Conservation (phyloP, 179 eudicot species). For the Kewa caespitosa region DNA sequence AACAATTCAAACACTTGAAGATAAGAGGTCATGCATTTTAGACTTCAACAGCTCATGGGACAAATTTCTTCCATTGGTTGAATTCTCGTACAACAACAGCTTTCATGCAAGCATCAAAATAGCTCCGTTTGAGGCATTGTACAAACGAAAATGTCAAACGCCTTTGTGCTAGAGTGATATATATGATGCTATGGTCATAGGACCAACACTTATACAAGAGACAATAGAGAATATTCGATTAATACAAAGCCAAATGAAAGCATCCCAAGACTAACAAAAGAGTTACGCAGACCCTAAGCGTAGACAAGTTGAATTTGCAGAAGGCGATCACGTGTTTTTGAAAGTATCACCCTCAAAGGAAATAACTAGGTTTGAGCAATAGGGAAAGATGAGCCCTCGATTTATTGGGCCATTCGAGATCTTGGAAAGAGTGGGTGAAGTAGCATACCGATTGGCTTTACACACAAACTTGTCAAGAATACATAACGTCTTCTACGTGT, state of each 20-base stretch:
- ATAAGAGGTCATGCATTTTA: background rate
- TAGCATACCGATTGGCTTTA: background rate
- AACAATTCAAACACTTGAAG: background rate
- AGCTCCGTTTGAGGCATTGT: slow-evolving; percentile 3
- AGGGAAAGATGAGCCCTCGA: background rate
- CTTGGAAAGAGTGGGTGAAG: background rate
- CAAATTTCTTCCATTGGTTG: background rate
- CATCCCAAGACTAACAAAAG: background rate
- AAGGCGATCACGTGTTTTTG: background rate
- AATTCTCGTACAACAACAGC: background rate
- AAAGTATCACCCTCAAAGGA: background rate
- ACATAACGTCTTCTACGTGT: background rate
- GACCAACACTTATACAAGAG: background rate
- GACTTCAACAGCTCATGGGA: background rate
- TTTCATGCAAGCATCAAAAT: background rate
- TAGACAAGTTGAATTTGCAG: background rate
- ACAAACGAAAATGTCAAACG: background rate
- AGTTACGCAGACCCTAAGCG: background rate
- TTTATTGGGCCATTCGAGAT: background rate
- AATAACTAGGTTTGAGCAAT: background rate
- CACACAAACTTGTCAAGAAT: background rate
- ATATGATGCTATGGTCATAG: background rate
- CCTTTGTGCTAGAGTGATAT: background rate
- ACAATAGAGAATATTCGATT: background rate
- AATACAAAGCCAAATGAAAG: background rate